Evolutionary conservation across 2,329 filamentous ascomycete genomes (phyloP), one percentile per base, ranked within the genome.

Genomic region (Metarhizium guizhouense): DNA sequence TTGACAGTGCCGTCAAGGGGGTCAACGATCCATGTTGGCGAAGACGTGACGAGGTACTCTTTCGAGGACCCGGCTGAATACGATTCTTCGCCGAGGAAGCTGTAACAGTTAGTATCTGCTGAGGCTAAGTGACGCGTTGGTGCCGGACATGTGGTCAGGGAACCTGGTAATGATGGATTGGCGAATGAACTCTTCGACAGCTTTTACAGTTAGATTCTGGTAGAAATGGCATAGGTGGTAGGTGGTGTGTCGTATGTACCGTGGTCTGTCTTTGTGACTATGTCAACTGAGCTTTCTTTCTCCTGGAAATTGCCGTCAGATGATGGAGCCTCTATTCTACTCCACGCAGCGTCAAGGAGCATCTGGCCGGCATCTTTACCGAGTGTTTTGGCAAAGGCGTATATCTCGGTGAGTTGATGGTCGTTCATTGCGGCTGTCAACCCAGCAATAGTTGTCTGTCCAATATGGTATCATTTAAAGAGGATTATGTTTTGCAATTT

Each of bases 1-100:
- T 91, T 91, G 57, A 91, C 86, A 3, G 88, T 91, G 74, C 86
- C 87, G 64, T 91, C 87, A 32, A 91, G 77, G 10, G 88, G 87
- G 68, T 92, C 88, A 45, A 91, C 79, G 63, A 85, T 83, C 88
- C 87, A 91, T 36, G 87, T 90, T 47, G 87, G 87, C 0, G 71
- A 62, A 43, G 79, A 67, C 49, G 72, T 74, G 58, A 91, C 83
- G 5, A 90, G 78, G 64, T 90, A 91, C 49, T 83, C 75, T 63
- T 42, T 84, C 0, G 85, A 84, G 30, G 80, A 67, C 42, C 85
- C 83, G 63, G 84, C 83, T 47, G 84, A 86, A 67, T 91, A 91
- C 0, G 82, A 82, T 68, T 92, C 88, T 70, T 92, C 88, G 58
- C 88, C 87, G 42, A 91, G 77, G 68, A 92, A 92, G 51, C 85